Evolutionary conservation across 805 yeast species (phyloP), one percentile per base, ranked within the genome.

Genomic region (Schizosaccharomyces pombe): DNA sequence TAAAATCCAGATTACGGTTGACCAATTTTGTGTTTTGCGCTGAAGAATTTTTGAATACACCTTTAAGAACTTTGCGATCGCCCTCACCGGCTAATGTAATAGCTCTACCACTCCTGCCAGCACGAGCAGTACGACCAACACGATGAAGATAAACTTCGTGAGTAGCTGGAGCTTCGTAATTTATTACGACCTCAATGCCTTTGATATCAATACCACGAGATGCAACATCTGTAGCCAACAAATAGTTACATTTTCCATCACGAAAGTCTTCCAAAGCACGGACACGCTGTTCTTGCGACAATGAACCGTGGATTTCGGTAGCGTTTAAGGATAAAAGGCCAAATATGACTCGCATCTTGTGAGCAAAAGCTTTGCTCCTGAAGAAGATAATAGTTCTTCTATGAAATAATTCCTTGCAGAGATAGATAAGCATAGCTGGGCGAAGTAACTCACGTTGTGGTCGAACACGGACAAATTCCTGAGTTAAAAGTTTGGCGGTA

Each of bases 151-250:
- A 91, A 39, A 89, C 76, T 60, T 91, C 98, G 62, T 83, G 80
- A 31, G 83, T 73, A 66, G 85, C 84, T 53, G 98, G 98, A 93
- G 91, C 85, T 64, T 91, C 98, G 67, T 74, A 91, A 68, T 91
- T 91, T 63, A 91, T 76, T 52, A 91, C 99, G 57, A 82, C 79
- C 66, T 87, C 97, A 65, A 91, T 87, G 68, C 89, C 89, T 58
- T 97, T 97, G 63, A 91, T 91, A 82, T 91, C 99, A 65, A 91
- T 75, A 75, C 99, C 99, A 77, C 99, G 83, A 30, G 98, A 89
- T 1, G 98, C 98, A 66, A 91, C 75, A 75, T 91, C 99, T 0
- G 99, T 91, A 79, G 97, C 91, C 43, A 91, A 74, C 57, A 91
- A 72, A 8, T 89, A 78, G 1, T 97, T 94, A 32, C 87, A 94